A percentile compares a stretch with the other conserved stretches of the same genome.
Conservation (phyloP, 2,329 filamentous ascomycete genomes). For the Neopestalotiopsis sp. region DNA sequence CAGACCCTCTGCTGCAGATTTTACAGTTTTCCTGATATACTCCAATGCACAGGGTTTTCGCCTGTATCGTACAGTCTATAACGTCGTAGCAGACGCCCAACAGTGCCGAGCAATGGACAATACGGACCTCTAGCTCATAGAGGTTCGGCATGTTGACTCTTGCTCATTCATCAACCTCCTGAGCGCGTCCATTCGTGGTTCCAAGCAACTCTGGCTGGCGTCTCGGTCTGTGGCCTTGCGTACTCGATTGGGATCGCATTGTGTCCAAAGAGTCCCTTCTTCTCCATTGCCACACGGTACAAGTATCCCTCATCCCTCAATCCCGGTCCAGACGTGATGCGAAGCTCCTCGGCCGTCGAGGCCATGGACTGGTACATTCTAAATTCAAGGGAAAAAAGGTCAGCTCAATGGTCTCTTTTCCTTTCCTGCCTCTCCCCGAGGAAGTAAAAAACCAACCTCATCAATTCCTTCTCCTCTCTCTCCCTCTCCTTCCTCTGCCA, state of each 20-base stretch:
- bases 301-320: slow-evolving; percentile 70
- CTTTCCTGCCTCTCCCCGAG: background rate
- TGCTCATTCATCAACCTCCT: background rate
- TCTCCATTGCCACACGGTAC: slow-evolving; percentile 88
- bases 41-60: background rate
- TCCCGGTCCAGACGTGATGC: slow-evolving; percentile 61
- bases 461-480: slow-evolving; percentile 70
- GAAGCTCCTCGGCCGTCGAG: slow-evolving; percentile 83
- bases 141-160: background rate
- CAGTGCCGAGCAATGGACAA: background rate
- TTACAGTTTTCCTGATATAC: background rate
- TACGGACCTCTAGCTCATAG: background rate
- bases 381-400: background rate
- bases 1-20: background rate
- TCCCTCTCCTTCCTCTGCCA: slow-evolving; percentile 73
- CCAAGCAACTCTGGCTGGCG: slow-evolving; percentile 80
- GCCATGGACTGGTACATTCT: slow-evolving; percentile 80
- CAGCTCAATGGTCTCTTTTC: background rate
- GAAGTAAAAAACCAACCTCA: slow-evolving; percentile 49
- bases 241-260: slow-evolving; percentile 90
- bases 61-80: background rate
- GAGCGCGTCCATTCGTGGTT: slow-evolving; percentile 85
- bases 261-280: slow-evolving; percentile 79
- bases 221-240: slow-evolving; percentile 82
- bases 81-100: background rate